A percentile compares a stretch with the other conserved stretches of the same genome.
These are phyloP conservation scores for Guyanaporus albipodus DNA, from an alignment of 768 basidiomycete species.

Conservation along the genomic window DNA sequence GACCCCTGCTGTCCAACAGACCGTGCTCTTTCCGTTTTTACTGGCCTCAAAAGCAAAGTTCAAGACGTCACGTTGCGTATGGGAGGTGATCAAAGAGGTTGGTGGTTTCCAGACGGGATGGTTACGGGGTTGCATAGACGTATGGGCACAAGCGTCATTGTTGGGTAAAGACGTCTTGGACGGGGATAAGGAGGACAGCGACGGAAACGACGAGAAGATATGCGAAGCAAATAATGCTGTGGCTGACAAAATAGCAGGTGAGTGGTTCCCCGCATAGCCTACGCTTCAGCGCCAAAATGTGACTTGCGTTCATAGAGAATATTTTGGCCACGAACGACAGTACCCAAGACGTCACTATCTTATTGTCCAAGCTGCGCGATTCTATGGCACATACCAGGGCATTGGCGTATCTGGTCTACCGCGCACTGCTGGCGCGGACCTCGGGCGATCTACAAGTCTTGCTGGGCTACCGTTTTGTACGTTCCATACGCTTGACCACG, in stretches of 20 bases:
- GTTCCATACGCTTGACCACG: slow-evolving; percentile 42
- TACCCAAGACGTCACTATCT: slow-evolving; percentile 39
- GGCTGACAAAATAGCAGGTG: slow-evolving; percentile 65
- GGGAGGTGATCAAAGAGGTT: slow-evolving; percentile 58
- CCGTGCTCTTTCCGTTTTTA: slow-evolving; percentile 67
- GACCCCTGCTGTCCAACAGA: slow-evolving; percentile 41
- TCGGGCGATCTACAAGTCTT: slow-evolving; percentile 58
- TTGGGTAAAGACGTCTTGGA: slow-evolving; percentile 26
- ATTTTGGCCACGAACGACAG: slow-evolving; percentile 51
- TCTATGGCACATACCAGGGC: slow-evolving; percentile 48
- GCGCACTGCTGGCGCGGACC: slow-evolving; percentile 52
- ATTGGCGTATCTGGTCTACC: slow-evolving; percentile 59
- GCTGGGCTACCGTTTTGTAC: slow-evolving; percentile 46
- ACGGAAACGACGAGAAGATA: slow-evolving; percentile 42
- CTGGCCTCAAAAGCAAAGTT: slow-evolving; percentile 70
- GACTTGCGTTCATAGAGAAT: slow-evolving; percentile 46
- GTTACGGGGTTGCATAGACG: slow-evolving; percentile 51
- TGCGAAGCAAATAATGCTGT: slow-evolving; percentile 50
- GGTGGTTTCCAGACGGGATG: slow-evolving; percentile 34
- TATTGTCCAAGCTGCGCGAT: slow-evolving; percentile 52
- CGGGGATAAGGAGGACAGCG: slow-evolving; percentile 28
- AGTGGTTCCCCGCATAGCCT: background rate
- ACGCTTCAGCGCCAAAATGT: background rate
- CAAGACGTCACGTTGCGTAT: slow-evolving; percentile 61
- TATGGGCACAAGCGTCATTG: slow-evolving; percentile 34